Evolutionary conservation across 2,329 filamentous ascomycete genomes (phyloP).

Genomic region (Epichloe aotearoae): DNA sequence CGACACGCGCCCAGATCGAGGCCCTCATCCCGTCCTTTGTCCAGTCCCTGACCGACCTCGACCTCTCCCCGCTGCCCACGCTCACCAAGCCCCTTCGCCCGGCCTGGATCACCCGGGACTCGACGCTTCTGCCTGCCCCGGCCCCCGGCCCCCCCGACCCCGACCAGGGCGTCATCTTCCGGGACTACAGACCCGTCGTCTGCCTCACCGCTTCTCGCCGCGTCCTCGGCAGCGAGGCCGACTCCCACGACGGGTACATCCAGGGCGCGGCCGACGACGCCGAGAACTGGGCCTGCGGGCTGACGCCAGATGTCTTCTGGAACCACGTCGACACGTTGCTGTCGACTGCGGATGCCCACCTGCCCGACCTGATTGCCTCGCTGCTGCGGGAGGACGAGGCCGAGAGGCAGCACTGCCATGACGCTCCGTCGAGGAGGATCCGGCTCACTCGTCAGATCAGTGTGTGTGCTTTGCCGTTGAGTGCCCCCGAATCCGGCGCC

Average conservation of each 20-base stretch:
- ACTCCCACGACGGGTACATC: conserved; percentile 55
- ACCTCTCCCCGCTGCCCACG: conserved; percentile 39
- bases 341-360: conserved; percentile 49
- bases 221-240: conserved; percentile 50
- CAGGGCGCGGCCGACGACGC: conserved; percentile 92
- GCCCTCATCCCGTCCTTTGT: conserved; percentile 43
- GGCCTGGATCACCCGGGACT: conserved; percentile 67
- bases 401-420: background rate
- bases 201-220: conserved; percentile 75
- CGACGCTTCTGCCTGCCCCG: conserved; percentile 22
- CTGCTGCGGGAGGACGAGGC: conserved; percentile 15
- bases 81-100: conserved; percentile 63
- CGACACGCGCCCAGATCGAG: conserved; percentile 66
- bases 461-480: conserved; percentile 23
- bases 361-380: conserved; percentile 34
- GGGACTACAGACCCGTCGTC: conserved; percentile 57
- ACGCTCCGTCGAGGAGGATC: background rate
- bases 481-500: background rate
- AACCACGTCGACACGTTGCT: conserved; percentile 47
- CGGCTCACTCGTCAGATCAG: conserved; percentile 24
- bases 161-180: conserved; percentile 26
- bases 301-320: conserved; percentile 77
- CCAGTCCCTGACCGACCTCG: conserved; percentile 38
- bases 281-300: conserved; percentile 77
- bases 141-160: background rate